phyloP scores from a whole-genome alignment of 441 rosid genomes.

The Bocquillonia castaneifolia region DNA sequence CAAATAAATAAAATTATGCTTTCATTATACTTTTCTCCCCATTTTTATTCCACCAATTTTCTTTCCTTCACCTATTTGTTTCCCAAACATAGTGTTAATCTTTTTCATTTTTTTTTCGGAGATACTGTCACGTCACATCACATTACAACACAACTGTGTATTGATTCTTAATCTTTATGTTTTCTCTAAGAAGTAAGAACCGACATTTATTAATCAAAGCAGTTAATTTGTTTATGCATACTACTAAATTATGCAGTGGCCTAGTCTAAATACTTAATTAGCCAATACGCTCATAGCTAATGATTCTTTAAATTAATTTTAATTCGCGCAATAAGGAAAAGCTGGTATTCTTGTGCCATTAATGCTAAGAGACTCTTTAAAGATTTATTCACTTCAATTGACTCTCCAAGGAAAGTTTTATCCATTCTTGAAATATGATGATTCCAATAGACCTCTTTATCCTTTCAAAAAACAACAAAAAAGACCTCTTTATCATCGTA shows the following conservation, averaged over 20 bases:
- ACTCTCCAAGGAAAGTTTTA: neutral
- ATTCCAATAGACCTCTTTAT: neutral
- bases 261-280: neutral
- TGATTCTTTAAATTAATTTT: constrained; percentile 11
- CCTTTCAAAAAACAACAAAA: too few relatives aligned
- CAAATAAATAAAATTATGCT: too few relatives aligned
- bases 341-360: neutral
- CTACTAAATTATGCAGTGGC: neutral
- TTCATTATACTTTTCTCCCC: too few relatives aligned
- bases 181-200: neutral
- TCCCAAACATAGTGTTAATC: neutral
- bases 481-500: neutral
- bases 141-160: neutral
- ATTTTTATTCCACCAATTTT: too few relatives aligned
- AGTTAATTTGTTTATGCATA: too few relatives aligned
- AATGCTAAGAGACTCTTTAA: too few relatives aligned
- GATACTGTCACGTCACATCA: neutral
- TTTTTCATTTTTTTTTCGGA: too few relatives aligned
- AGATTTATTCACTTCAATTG: constrained; percentile 4
- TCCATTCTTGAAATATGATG: neutral
- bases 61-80: too few relatives aligned
- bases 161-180: neutral
- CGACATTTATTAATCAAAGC: neutral
- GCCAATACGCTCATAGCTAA: neutral
- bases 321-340: neutral